These are phyloP conservation scores for Pseudogymnoascus verrucosus DNA, from an alignment of 2,329 filamentous ascomycete species.

Conservation along the genomic window DNA sequence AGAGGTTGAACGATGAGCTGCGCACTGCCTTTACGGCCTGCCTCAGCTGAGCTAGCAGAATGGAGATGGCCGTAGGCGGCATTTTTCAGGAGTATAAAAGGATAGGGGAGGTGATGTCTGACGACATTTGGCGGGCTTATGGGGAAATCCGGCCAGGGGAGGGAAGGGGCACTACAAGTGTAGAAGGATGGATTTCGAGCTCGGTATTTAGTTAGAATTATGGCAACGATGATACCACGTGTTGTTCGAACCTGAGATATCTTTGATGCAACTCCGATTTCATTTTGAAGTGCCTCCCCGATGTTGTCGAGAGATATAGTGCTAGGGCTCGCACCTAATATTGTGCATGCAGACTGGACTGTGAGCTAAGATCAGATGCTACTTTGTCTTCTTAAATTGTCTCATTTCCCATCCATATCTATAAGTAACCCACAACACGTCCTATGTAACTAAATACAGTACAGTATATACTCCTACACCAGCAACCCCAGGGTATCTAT, in stretches of 20 bases:
- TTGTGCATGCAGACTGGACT: not conserved
- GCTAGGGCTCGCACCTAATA: not conserved
- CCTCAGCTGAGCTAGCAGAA: not conserved
- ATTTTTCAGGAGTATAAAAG: slow-evolving; percentile 1
- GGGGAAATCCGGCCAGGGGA: not conserved
- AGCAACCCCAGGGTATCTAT: not conserved
- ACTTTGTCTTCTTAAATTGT: not conserved
- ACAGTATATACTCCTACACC: not conserved
- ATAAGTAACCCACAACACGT: not conserved
- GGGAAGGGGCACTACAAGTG: not conserved
- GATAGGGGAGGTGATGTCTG: not conserved
- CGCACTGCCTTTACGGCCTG: not conserved
- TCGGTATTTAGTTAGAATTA: slow-evolving; percentile 1
- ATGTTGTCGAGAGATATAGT: not conserved
- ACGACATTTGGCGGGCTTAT: not conserved
- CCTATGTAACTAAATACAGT: not conserved
- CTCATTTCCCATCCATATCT: not conserved
- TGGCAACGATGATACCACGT: slow-evolving; percentile 4
- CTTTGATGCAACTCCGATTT: not conserved
- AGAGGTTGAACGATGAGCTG: slow-evolving; percentile 1
- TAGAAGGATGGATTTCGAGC: not conserved
- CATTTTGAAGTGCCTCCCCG: not conserved
- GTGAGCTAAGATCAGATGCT: not conserved
- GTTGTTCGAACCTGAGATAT: not conserved
- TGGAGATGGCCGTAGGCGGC: not conserved